These are phyloP conservation scores for Alternaria tenuissima DNA, from an alignment of 2,329 filamentous ascomycete species.

Conservation along the genomic window DNA sequence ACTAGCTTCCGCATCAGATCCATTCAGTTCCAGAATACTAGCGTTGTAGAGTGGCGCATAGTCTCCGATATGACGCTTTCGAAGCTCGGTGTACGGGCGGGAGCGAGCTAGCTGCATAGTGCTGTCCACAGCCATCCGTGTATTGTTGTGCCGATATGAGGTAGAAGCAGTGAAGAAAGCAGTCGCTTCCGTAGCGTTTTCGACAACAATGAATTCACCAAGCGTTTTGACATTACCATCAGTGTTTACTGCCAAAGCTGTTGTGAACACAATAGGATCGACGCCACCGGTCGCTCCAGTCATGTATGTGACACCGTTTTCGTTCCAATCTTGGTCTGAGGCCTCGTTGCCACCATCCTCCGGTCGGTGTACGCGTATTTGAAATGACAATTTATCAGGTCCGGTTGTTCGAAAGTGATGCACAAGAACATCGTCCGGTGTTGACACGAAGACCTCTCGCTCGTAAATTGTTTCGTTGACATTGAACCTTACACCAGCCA, in stretches of 20 bases:
- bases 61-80: constrained; percentile 44
- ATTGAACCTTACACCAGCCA: background rate
- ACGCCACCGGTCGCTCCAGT: constrained; percentile 9
- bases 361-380: constrained; percentile 13
- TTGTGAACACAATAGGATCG: constrained; percentile 9
- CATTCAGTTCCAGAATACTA: constrained; percentile 6
- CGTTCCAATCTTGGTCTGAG: constrained; percentile 11
- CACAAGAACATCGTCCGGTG: constrained; percentile 21
- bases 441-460: constrained; percentile 12
- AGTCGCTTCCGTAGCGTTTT: constrained; percentile 47
- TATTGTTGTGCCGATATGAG: constrained; percentile 47
- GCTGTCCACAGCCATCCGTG: constrained; percentile 33
- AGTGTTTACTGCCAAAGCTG: constrained; percentile 6
- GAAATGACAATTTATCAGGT: constrained; percentile 6
- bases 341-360: constrained; percentile 12
- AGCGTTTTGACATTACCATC: constrained; percentile 12
- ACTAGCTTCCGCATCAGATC: constrained; percentile 4
- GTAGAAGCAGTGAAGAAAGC: constrained; percentile 54
- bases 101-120: constrained; percentile 30
- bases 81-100: constrained; percentile 32
- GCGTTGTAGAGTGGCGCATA: constrained; percentile 27
- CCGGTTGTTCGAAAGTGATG: constrained; percentile 7
- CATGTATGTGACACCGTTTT: constrained; percentile 7
- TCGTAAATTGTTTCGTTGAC: constrained; percentile 9
- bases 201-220: constrained; percentile 9